These are phyloP conservation scores for Aquilaria malaccensis DNA, from an alignment of 345 rosid species.

Conservation along the genomic window DNA sequence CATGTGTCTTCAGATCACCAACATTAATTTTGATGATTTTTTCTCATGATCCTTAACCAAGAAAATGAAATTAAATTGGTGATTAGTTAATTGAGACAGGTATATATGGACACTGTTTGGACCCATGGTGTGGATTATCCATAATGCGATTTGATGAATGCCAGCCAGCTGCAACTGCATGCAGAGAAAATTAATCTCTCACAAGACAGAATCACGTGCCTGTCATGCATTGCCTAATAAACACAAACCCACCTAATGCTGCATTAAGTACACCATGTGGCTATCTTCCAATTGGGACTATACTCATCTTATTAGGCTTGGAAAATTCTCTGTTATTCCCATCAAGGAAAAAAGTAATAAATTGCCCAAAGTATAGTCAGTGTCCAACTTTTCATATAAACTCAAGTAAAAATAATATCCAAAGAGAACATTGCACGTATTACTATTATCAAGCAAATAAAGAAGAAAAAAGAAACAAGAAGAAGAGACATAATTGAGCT, in stretches of 20 bases:
- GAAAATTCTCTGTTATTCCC: neutral
- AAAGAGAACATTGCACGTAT: no score
- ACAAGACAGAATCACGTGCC: constrained; percentile 28
- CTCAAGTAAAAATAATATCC: no score
- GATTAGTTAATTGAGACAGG: no score
- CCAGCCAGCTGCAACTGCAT: neutral
- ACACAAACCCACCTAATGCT: constrained; percentile 13
- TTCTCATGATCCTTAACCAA: no score
- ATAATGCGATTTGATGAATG: neutral
- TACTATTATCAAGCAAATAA: no score
- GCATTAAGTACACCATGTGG: constrained; percentile 26
- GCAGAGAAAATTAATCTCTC: neutral
- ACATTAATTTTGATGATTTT: no score
- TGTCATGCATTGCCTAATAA: constrained; percentile 4
- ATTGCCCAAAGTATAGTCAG: no score
- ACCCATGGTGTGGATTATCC: neutral
- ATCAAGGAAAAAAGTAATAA: neutral
- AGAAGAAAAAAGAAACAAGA: no score
- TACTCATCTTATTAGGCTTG: neutral
- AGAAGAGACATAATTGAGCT: no score
- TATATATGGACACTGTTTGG: neutral
- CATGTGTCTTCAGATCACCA: no score
- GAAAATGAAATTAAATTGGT: no score
- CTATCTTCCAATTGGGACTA: neutral
- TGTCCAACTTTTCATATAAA: no score